phyloP scores from a whole-genome alignment of 208 protist genomes.

The Endotrypanum monterogeii region DNA sequence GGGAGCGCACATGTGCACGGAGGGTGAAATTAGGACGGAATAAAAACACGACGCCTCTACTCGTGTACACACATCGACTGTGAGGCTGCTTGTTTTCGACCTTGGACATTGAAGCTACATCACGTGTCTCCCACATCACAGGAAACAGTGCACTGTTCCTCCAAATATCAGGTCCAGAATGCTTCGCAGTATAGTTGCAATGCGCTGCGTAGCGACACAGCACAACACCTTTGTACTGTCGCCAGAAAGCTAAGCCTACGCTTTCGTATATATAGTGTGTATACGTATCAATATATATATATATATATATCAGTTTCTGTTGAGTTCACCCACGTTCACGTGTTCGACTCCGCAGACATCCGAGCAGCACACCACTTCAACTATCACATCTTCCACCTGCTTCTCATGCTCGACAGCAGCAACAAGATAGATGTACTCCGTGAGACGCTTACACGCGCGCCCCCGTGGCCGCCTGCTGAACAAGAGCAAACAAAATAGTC shows the following conservation, averaged over 20 bases:
- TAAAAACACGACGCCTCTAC: not conserved
- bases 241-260: no score
- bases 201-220: not conserved
- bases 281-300: not conserved
- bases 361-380: not conserved
- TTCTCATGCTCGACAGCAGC: not conserved
- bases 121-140: not conserved
- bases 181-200: not conserved
- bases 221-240: not conserved
- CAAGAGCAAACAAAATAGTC: not conserved
- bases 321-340: not conserved
- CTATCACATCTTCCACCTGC: slow-evolving; percentile 3
- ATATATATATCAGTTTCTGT: not conserved
- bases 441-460: not conserved
- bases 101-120: not conserved
- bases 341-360: no score
- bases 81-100: not conserved
- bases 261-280: no score
- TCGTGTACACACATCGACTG: not conserved
- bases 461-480: no score
- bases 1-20: not conserved
- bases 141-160: not conserved
- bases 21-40: not conserved
- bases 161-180: not conserved
- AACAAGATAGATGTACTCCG: not conserved